phyloP scores from a whole-genome alignment of 768 basidiomycete species.

The Suillus placidus region DNA sequence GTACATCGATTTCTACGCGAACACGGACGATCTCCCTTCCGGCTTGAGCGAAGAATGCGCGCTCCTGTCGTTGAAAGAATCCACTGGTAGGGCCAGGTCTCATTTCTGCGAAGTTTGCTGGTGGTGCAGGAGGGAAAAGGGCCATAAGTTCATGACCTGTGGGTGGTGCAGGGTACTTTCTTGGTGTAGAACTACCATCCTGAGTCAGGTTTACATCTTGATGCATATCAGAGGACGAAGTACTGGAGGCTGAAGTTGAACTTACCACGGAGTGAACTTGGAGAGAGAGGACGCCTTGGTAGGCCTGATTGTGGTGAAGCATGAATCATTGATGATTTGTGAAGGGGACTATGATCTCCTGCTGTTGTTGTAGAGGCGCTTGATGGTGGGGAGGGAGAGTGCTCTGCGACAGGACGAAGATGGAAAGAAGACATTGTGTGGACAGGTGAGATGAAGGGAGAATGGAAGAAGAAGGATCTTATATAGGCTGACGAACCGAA shows the following conservation, averaged over 20 bases:
- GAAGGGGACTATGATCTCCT: slow-evolving; percentile 43
- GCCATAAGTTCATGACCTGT: slow-evolving; percentile 87
- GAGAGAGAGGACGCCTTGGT: slow-evolving; percentile 62
- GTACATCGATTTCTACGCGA: slow-evolving; percentile 67
- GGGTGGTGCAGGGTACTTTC: slow-evolving; percentile 74
- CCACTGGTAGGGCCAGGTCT: slow-evolving; percentile 68
- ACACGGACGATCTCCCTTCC: slow-evolving; percentile 79
- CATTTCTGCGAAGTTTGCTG: slow-evolving; percentile 55
- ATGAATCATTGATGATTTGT: slow-evolving; percentile 26
- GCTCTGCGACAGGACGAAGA: slow-evolving; percentile 57
- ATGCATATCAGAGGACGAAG: slow-evolving; percentile 19
- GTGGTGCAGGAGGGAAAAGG: slow-evolving; percentile 74
- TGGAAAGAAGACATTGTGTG: slow-evolving; percentile 44
- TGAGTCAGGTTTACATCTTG: slow-evolving; percentile 68
- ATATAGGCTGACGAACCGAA: slow-evolving; percentile 23
- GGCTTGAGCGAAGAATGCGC: slow-evolving; percentile 78
- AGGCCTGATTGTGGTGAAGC: slow-evolving; percentile 36
- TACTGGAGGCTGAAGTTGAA: slow-evolving; percentile 5
- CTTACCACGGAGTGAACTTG: slow-evolving; percentile 63
- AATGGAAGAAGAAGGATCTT: slow-evolving; percentile 15
- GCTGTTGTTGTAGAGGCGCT: slow-evolving; percentile 51
- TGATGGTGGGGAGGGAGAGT: slow-evolving; percentile 56
- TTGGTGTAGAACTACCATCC: slow-evolving; percentile 47
- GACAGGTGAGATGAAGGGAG: slow-evolving; percentile 15
- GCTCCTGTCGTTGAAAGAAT: slow-evolving; percentile 76